Evolutionary conservation across 768 basidiomycete genomes (phyloP), one percentile per base, ranked within the genome.

Genomic region (Termitomyces sp.): DNA sequence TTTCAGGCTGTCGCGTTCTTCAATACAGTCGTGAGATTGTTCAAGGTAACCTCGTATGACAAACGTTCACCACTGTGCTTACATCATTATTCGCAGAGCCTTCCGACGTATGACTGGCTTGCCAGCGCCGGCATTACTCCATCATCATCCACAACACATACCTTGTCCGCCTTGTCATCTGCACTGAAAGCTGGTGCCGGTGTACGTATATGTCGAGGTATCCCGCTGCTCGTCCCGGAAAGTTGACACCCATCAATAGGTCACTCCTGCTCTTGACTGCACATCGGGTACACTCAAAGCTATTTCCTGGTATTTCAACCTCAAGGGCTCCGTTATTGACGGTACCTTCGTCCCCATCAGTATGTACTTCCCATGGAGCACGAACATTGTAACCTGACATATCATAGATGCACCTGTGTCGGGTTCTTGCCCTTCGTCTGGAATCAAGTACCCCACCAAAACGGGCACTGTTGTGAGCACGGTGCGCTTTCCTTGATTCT

Each of bases 81-180:
- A 27, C 12, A 23, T 3, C 17, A 21, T 62, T 25, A 37, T 28
- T 3, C 28, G 35, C 40, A 66, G 64, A 58, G 37, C 21, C 80
- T 92, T 25, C 87, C 89, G 0, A 91, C 91, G 2, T 91, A 83
- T 68, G 75, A 79, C 16, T 91, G 82, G 82, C 83, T 94, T 40
- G 71, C 75, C 14, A 71, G 78, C 21, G 84, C 78, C n/a, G 89
- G 89, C 25, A 93, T 94, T 62, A 81, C 79, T 3, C 92, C 92
- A 12, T 79, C 78, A n/a, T 70, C 73, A 3, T 73, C 69, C 58
- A 66, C 70, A 61, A 88, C 87, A 0, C 84, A 83, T 67, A 81
- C 81, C 0, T 76, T 88, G 17, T 71, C 80, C 14, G 64, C 74
- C 10, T 64, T 90, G 45, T 74, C 76, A 11, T 65, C 76, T 37